A percentile compares a stretch with the other conserved stretches of the same genome.
These are phyloP conservation scores for Cyclaneusma minus DNA, from an alignment of 2,329 filamentous ascomycete species.

Conservation along the genomic window DNA sequence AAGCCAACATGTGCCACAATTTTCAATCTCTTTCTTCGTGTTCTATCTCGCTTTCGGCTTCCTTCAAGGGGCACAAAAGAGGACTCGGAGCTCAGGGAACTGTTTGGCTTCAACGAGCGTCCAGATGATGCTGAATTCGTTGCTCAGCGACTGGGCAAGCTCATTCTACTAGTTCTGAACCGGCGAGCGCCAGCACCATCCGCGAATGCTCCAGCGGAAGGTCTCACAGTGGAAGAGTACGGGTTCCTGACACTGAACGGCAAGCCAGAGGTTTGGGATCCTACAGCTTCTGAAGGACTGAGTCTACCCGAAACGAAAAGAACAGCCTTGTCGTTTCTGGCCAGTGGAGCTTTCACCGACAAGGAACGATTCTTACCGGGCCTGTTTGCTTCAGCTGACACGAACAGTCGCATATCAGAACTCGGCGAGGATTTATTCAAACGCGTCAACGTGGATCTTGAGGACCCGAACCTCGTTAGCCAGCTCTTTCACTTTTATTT, in stretches of 20 bases:
- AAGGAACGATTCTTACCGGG: slow-evolving; percentile 71
- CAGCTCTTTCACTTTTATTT: slow-evolving; percentile 61
- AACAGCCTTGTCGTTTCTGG: slow-evolving; percentile 54
- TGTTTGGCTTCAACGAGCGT: slow-evolving; percentile 47
- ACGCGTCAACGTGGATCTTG: slow-evolving; percentile 57
- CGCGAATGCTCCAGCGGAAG: slow-evolving; percentile 15
- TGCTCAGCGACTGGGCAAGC: slow-evolving; percentile 58
- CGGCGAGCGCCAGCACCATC: slow-evolving; percentile 8
- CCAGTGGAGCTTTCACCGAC: slow-evolving; percentile 75
- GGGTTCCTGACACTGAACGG: slow-evolving; percentile 51
- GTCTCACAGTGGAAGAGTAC: slow-evolving; percentile 49
- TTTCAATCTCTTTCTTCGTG: slow-evolving; percentile 69
- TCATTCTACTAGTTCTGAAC: slow-evolving; percentile 52
- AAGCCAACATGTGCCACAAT: slow-evolving; percentile 44
- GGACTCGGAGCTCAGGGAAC: slow-evolving; percentile 50
- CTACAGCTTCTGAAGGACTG: slow-evolving; percentile 39
- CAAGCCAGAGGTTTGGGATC: slow-evolving; percentile 55
- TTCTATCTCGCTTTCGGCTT: slow-evolving; percentile 55
- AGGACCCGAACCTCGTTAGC: slow-evolving; percentile 46
- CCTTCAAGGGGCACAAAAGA: slow-evolving; percentile 68
- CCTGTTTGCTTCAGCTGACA: slow-evolving; percentile 67
- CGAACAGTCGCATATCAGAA: slow-evolving; percentile 67
- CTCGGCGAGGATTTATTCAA: slow-evolving; percentile 85
- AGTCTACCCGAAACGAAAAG: slow-evolving; percentile 57
- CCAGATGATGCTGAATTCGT: slow-evolving; percentile 57